A percentile compares a stretch with the other conserved stretches of the same genome.
These are phyloP conservation scores for Coffea canephora DNA, from an alignment of 257 asterid species.

Conservation along the genomic window DNA sequence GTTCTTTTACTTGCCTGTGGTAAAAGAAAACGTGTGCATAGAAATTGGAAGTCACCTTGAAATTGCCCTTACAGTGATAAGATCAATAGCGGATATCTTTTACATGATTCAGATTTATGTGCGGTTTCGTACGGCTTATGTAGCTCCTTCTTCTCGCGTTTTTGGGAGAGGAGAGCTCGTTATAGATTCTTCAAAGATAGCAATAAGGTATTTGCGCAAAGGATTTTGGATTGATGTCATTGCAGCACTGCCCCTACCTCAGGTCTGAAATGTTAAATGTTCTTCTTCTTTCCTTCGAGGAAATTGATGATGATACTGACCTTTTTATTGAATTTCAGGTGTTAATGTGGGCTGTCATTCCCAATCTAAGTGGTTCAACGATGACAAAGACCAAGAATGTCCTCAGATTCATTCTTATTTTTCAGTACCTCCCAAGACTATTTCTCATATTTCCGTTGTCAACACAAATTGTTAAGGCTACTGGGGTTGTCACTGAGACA, in stretches of 20 bases:
- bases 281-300: not conserved
- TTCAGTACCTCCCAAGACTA: slow-evolving; percentile 82
- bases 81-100: slow-evolving; percentile 75
- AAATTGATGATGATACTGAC: slow-evolving; percentile 1
- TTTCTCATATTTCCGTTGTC: slow-evolving; percentile 81
- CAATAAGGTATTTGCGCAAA: slow-evolving; percentile 48
- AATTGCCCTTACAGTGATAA: slow-evolving; percentile 53
- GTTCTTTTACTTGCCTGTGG: slow-evolving; percentile 79
- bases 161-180: slow-evolving; percentile 99
- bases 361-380: slow-evolving; percentile 65
- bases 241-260: slow-evolving; percentile 95
- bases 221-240: slow-evolving; percentile 67
- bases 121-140: slow-evolving; percentile 74
- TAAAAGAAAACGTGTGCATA: slow-evolving; percentile 54
- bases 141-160: slow-evolving; percentile 97
- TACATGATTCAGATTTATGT: slow-evolving; percentile 71
- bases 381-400: slow-evolving; percentile 86
- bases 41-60: slow-evolving; percentile 66
- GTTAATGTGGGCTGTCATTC: slow-evolving; percentile 70
- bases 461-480: slow-evolving; percentile 80
- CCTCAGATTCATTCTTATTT: slow-evolving; percentile 73
- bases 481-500: slow-evolving; percentile 93
- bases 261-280: slow-evolving; percentile 46
- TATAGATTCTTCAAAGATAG: slow-evolving; percentile 68
- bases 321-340: slow-evolving; percentile 37